Evolutionary conservation across 2,329 filamentous ascomycete genomes (phyloP).

Genomic region (Cytospora mali): DNA sequence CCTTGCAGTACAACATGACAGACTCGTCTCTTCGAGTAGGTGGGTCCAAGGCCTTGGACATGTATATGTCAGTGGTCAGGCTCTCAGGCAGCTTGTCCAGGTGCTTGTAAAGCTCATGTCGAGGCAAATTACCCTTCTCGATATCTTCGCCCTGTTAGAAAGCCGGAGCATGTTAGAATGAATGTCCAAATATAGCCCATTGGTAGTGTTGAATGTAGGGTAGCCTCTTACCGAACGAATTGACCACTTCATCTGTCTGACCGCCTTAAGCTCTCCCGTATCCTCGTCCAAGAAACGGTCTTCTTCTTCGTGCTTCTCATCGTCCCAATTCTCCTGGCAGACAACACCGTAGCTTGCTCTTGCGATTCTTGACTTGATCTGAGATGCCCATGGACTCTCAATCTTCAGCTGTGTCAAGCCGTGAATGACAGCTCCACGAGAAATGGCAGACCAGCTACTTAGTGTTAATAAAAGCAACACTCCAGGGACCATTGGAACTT

Average conservation of each 20-base stretch:
- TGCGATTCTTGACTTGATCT: conserved; percentile 24
- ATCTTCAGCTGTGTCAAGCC: conserved; percentile 6
- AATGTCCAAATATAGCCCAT: not conserved
- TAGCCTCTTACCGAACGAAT: conserved; percentile 21
- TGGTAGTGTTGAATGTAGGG: not conserved
- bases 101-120: conserved; percentile 3
- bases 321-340: conserved; percentile 3
- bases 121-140: not conserved
- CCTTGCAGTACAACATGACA: conserved; percentile 8
- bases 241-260: conserved; percentile 30
- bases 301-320: not conserved
- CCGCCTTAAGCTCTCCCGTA: not conserved
- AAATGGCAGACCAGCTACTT: conserved; percentile 31
- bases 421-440: conserved; percentile 31
- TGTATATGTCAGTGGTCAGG: conserved; percentile 5
- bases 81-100: not conserved
- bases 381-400: not conserved
- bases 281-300: conserved; percentile 12
- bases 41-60: not conserved
- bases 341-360: conserved; percentile 27
- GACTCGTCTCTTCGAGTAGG: conserved; percentile 10
- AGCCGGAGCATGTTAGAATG: not conserved
- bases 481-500: conserved; percentile 20
- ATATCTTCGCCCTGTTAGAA: conserved; percentile 13
- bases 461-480: not conserved